Base-by-base conservation (phyloP, 1,139 yeast genomes). In the Kurtzmaniella quercitrusa region DNA sequence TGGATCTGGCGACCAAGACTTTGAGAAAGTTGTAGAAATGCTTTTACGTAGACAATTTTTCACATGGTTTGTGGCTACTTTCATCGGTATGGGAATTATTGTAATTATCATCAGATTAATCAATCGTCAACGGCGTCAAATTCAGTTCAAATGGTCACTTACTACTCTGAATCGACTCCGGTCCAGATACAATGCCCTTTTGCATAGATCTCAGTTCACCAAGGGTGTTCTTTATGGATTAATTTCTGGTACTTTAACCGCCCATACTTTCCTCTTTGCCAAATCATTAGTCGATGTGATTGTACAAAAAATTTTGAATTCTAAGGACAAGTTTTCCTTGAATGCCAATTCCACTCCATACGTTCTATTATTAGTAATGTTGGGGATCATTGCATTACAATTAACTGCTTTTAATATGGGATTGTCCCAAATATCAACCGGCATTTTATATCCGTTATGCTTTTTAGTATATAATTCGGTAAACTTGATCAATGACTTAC, bases 221-320 rank as follows among this genome's bases (percentile, higher is more conserved):
- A 65, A 73, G 55, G 96, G 91, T 2, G 63, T 79, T 10, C 63
- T 77, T 25, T 85, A 73, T 57, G 96, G 96, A 1, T 59, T 82
- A 14, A 68, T 83, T 2, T 82, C 91, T 39, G 96, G 96, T 1
- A 78, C 85, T 0, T 68, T 89, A 42, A 85, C 95, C 0, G 95
- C 96, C 0, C 95, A 88, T 58, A 86, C 95, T 0, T 75, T 90
- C 45, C 70, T 90, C 43, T 77, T 88, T 66, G 96, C 96, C 25
- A 90, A 90, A 60, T 81, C 91, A 1, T 76, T 88, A 0, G 85
- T 89, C 14, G 95, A 88, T 55, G 79, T 85, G 16, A 61, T 84
- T 3, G 58, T 81, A 2, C 72, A 68, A 40, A 69, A 79, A 1
- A 63, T 81, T 14, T 38, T 73, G 15, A 56, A 54, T 19, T 41